These are phyloP conservation scores for Cystoisospora suis DNA, from an alignment of 169 alveolate genomes.

Conservation along the genomic window DNA sequence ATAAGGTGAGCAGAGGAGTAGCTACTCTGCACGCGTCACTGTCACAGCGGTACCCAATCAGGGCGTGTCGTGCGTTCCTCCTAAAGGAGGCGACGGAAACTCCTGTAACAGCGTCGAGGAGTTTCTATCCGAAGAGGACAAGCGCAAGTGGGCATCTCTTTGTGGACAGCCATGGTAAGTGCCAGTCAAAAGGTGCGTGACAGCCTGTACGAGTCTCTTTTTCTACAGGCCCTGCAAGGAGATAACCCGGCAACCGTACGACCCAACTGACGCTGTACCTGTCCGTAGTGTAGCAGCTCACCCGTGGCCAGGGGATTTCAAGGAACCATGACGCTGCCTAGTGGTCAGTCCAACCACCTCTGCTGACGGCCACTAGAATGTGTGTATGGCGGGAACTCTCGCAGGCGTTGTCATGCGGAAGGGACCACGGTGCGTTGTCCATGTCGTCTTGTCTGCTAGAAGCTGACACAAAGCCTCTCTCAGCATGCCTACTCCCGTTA, in stretches of 20 bases:
- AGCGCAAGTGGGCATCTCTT: slow-evolving; percentile 45
- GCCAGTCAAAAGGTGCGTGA: background rate
- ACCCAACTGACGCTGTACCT: background rate
- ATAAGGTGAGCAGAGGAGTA: background rate
- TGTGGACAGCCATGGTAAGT: slow-evolving; percentile 45
- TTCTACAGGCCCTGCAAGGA: slow-evolving; percentile 39
- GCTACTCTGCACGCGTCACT: background rate
- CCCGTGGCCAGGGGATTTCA: background rate
- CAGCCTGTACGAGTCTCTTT: background rate
- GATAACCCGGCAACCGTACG: background rate
- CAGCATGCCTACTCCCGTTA: slow-evolving; percentile 39
- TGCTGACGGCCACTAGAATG: background rate
- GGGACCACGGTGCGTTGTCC: slow-evolving; percentile 17
- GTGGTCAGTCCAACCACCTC: background rate
- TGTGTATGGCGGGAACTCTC: no score
- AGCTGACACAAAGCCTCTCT: background rate
- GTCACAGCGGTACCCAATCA: background rate
- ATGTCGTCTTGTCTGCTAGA: background rate
- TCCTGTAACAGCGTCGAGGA: background rate
- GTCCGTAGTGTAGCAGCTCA: background rate
- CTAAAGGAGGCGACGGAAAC: background rate
- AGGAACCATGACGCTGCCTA: background rate
- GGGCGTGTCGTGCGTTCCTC: slow-evolving; percentile 51
- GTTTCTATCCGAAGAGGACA: slow-evolving; percentile 42
- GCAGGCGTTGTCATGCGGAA: background rate